These are phyloP conservation scores for Malus hybrid DNA, from an alignment of 331 rosid genomes.

Conservation along the genomic window DNA sequence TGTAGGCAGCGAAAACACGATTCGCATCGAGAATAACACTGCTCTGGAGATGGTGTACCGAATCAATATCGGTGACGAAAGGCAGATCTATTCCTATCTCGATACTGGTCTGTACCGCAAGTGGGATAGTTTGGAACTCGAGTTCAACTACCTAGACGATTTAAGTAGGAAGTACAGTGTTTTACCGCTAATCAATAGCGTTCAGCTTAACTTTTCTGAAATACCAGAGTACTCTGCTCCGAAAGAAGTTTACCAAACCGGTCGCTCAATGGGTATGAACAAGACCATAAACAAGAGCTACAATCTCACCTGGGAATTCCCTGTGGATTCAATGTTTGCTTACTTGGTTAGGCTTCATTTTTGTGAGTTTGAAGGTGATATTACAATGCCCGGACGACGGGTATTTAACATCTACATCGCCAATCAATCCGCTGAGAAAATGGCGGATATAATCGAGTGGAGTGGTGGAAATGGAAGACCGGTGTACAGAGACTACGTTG, in stretches of 20 bases:
- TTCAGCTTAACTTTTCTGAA: not conserved
- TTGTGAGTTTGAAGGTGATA: too few species aligned
- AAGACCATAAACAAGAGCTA: too few species aligned
- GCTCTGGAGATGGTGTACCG: slow-evolving; percentile 34
- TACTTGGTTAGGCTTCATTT: too few species aligned
- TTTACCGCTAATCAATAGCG: rapidly evolving
- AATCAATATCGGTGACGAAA: slow-evolving; percentile 18
- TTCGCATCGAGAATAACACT: rapidly evolving
- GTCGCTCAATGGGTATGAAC: too few species aligned
- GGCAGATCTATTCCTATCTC: too few species aligned
- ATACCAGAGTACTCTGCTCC: slow-evolving; percentile 3
- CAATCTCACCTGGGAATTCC: too few species aligned
- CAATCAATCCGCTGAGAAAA: not conserved
- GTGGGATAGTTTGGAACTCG: not conserved
- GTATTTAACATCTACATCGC: slow-evolving; percentile 30
- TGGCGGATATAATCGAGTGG: not conserved
- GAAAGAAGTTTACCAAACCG: not conserved
- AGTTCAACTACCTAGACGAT: not conserved
- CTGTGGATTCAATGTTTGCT: too few species aligned
- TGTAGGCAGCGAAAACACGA: not conserved
- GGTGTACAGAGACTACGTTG: slow-evolving; percentile 13
- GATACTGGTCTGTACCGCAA: too few species aligned
- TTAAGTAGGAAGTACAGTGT: too few species aligned
- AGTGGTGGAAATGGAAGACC: slow-evolving; percentile 8
- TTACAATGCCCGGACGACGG: too few species aligned